Conservation (phyloP, 2,329 filamentous ascomycete genomes). For the Ilyonectria robusta region DNA sequence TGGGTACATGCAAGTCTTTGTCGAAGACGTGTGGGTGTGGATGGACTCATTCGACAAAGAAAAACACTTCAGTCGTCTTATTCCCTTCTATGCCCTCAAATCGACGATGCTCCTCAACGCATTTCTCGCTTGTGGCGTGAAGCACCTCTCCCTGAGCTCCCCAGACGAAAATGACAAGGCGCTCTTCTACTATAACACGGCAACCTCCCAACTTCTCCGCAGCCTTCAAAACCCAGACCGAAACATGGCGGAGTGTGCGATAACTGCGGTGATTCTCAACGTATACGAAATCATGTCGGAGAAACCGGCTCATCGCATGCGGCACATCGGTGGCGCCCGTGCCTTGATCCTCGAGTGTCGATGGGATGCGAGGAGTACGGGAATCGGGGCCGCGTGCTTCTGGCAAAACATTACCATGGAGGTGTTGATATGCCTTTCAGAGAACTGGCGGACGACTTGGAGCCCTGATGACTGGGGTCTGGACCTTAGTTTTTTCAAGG, state of each 20-base stretch:
- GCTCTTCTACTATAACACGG: conserved; percentile 86
- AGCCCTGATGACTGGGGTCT: conserved; percentile 92
- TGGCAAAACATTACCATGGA: conserved; percentile 96
- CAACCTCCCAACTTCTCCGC: conserved; percentile 82
- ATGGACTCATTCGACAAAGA: conserved; percentile 92
- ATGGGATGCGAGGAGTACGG: conserved; percentile 85
- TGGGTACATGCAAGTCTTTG: conserved; percentile 91
- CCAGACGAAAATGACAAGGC: conserved; percentile 83
- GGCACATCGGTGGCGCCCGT: conserved; percentile 87
- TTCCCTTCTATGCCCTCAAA: conserved; percentile 86
- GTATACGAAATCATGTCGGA: conserved; percentile 96
- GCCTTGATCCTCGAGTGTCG: conserved; percentile 90
- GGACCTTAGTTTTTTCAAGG: conserved; percentile 73
- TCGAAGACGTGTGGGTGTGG: conserved; percentile 91
- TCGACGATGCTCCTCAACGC: conserved; percentile 93
- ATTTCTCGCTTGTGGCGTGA: conserved; percentile 88
- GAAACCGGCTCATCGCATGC: conserved; percentile 84
- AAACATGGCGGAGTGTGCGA: conserved; percentile 87
- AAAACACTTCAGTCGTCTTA: conserved; percentile 87
- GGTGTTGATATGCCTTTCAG: conserved; percentile 87
- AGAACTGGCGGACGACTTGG: conserved; percentile 90
- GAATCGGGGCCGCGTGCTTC: conserved; percentile 90
- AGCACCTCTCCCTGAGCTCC: conserved; percentile 82
- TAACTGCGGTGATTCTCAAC: conserved; percentile 88
- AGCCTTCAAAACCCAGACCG: conserved; percentile 87